Percentiles rank a stretch among this genome's conserved stretches.
Conservation (phyloP, 306 rosid species). For the Prinsepia uniflora region DNA sequence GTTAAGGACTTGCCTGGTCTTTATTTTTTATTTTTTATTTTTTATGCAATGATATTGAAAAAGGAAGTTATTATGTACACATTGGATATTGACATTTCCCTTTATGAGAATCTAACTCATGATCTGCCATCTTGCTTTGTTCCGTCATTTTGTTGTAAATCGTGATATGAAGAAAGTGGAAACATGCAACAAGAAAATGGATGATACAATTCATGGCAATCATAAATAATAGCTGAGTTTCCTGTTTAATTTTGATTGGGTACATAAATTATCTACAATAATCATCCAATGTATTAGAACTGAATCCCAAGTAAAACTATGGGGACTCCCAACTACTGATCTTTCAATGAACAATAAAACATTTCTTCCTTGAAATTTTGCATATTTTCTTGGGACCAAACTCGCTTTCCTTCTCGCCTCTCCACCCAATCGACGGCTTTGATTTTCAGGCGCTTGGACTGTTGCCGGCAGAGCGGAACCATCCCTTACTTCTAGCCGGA, state of each 20-base stretch:
- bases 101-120: too few species aligned
- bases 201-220: conserved; percentile 14
- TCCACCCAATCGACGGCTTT: background rate
- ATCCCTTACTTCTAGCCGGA: conserved; percentile 38
- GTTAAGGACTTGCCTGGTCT: too few species aligned
- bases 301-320: background rate
- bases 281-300: background rate
- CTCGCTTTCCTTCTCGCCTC: background rate
- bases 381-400: background rate
- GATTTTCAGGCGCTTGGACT: conserved; percentile 10
- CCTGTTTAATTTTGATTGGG: conserved; percentile 5
- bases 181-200: background rate
- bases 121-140: too few species aligned
- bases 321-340: background rate
- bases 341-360: conserved; percentile 3
- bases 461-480: conserved; percentile 22
- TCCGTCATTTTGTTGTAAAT: too few species aligned
- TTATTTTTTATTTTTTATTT: too few species aligned
- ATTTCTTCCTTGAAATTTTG: conserved; percentile 1
- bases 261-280: conserved; percentile 17
- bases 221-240: background rate
- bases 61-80: too few species aligned
- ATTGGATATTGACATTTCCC: too few species aligned
- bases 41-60: too few species aligned
- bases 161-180: background rate